These are phyloP conservation scores for Ustulina deusta DNA, from an alignment of 2,329 filamentous ascomycete species.

Conservation along the genomic window DNA sequence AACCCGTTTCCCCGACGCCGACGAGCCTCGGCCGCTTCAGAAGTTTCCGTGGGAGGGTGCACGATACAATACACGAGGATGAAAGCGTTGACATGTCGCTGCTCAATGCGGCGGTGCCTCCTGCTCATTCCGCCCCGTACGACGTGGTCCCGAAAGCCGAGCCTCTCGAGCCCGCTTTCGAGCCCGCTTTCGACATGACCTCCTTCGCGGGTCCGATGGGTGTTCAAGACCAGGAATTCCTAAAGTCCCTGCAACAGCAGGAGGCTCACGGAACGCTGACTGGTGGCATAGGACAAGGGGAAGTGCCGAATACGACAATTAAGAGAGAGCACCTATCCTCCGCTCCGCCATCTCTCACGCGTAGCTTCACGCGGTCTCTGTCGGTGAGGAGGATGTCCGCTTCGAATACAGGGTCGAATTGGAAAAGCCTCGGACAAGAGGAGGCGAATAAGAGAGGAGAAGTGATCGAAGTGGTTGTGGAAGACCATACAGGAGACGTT, in stretches of 20 bases:
- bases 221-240: conserved; percentile 59
- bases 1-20: conserved; percentile 40
- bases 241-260: conserved; percentile 61
- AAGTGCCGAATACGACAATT: conserved; percentile 61
- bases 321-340: conserved; percentile 64
- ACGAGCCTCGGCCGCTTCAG: conserved; percentile 42
- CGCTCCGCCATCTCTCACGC: conserved; percentile 50
- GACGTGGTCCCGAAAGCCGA: conserved; percentile 46
- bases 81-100: conserved; percentile 51
- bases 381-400: conserved; percentile 51
- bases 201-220: conserved; percentile 60
- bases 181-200: conserved; percentile 60
- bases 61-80: conserved; percentile 50
- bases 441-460: conserved; percentile 71
- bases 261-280: conserved; percentile 68
- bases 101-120: conserved; percentile 46
- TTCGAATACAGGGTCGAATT: conserved; percentile 53
- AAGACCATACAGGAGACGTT: conserved; percentile 58
- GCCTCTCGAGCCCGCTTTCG: conserved; percentile 50
- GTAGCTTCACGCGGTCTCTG: conserved; percentile 57
- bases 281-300: conserved; percentile 68
- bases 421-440: conserved; percentile 65
- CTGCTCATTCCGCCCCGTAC: conserved; percentile 52
- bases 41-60: conserved; percentile 43
- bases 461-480: conserved; percentile 69